Evolutionary conservation across 495 filamentous ascomycete species (phyloP).

Genomic region (Penicillium simplicissimum): DNA sequence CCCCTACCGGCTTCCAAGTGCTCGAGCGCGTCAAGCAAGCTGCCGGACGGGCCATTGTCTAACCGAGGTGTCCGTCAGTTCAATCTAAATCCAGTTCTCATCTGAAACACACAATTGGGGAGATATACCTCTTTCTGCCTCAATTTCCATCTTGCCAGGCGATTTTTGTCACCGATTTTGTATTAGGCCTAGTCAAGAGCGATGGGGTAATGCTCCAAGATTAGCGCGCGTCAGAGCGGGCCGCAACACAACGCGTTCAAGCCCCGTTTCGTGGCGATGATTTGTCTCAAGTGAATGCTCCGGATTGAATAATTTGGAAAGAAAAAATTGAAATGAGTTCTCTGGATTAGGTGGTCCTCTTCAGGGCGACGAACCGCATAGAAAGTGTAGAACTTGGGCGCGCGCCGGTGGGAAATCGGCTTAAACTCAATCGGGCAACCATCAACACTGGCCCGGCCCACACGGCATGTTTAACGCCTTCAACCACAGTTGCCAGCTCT

Average conservation of each 20-base stretch:
- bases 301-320: too few species aligned
- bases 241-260: not conserved
- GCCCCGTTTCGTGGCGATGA: not conserved
- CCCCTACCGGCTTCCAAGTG: slow-evolving; percentile 48
- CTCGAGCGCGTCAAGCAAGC: slow-evolving; percentile 41
- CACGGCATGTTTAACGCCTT: not conserved
- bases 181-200: not conserved
- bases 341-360: not conserved
- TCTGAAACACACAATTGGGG: not conserved
- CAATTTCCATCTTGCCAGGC: not conserved
- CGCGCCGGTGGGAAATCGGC: slow-evolving; percentile 13
- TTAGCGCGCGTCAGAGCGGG: slow-evolving; percentile 3
- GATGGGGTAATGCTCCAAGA: not conserved
- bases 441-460: slow-evolving; percentile 15
- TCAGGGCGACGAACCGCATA: slow-evolving; percentile 5
- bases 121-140: not conserved
- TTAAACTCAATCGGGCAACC: slow-evolving; percentile 28
- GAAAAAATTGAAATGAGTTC: not conserved
- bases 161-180: not conserved
- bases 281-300: too few species aligned
- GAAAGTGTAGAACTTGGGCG: slow-evolving; percentile 23
- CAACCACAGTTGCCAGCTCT: not conserved
- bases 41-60: slow-evolving; percentile 15
- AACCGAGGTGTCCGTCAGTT: not conserved
- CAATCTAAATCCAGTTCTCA: not conserved